Evolutionary conservation across 306 rosid genomes (phyloP).

Genomic region (Begonia masoniana): DNA sequence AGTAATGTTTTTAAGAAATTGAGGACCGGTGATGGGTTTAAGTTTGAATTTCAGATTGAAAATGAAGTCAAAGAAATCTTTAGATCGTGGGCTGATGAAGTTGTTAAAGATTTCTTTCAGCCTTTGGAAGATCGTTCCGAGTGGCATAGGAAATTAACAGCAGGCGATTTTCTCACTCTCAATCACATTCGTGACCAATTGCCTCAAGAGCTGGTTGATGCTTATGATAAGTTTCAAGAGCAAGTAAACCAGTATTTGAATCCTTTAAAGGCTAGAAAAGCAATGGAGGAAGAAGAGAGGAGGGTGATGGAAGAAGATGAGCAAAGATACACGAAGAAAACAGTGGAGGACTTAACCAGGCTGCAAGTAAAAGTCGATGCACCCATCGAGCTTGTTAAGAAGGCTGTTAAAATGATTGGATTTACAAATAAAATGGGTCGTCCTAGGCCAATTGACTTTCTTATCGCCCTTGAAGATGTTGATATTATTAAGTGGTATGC

Average conservation of each 20-base stretch:
- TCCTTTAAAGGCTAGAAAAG: slow-evolving; percentile 45
- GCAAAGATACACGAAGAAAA: slow-evolving; percentile 41
- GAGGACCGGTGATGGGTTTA: slow-evolving; percentile 40
- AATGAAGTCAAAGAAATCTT: slow-evolving; percentile 45
- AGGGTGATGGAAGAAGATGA: slow-evolving; percentile 52
- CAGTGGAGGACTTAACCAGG: slow-evolving; percentile 74
- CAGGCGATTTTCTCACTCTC: slow-evolving; percentile 66
- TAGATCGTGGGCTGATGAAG: slow-evolving; percentile 67
- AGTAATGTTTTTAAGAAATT: slow-evolving; percentile 54
- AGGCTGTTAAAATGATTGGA: slow-evolving; percentile 62
- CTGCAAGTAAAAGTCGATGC: slow-evolving; percentile 75
- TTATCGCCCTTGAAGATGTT: slow-evolving; percentile 59
- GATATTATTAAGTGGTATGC: slow-evolving; percentile 86
- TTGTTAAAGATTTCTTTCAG: slow-evolving; percentile 41
- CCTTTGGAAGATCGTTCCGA: slow-evolving; percentile 54
- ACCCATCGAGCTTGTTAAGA: slow-evolving; percentile 51
- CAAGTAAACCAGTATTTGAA: slow-evolving; percentile 63
- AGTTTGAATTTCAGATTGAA: slow-evolving; percentile 50
- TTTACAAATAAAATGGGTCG: slow-evolving; percentile 89
- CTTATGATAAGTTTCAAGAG: slow-evolving; percentile 75
- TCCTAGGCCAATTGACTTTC: slow-evolving; percentile 57
- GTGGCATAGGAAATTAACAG: slow-evolving; percentile 52
- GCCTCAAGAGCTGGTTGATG: slow-evolving; percentile 55
- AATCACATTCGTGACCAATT: slow-evolving; percentile 63
- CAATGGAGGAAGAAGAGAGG: slow-evolving; percentile 50